Evolutionary conservation across 768 basidiomycete species (phyloP), one percentile per base, ranked within the genome.

Genomic region (Auriscalpium vulgare): DNA sequence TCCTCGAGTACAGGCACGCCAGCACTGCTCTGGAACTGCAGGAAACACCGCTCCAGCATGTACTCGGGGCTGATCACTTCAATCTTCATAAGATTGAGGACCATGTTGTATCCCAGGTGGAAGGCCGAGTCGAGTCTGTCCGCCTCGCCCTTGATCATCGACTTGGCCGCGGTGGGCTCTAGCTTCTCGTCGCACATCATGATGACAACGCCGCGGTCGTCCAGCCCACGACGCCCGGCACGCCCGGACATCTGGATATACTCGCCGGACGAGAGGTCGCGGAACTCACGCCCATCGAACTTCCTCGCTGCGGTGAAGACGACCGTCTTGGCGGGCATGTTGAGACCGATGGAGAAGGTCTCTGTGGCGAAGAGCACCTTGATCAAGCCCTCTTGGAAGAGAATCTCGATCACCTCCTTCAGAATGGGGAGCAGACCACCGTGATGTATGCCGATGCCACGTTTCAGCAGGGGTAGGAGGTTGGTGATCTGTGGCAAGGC

Each of bases 191-290:
- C 97, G 68, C 89, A 90, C 97, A 99, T 98, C 92, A 99, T 90
- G 64, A 99, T 97, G 51, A 99, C 97, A 50, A 98, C 92, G 53
- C 97, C 97, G n/a, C 97, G 84, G 59, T 98, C 95, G 69, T 99
- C 97, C 57, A 98, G 74, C 45, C 97, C 97, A 72, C 97, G 84
- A 64, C 97, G 87, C 60, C 97, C 97, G 2, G 97, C 97, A 55
- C 97, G 90, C 55, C 97, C 97, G 0, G 94, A 95, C 97, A 99
- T 99, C 67, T 99, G 97, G 64, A 98, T 97, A 69, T 99, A 99
- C 78, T 99, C 97, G 56, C 97, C 89, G 0, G 87, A 89, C 0
- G 92, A 92, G 37, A 99, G 76, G 67, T 91, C 91, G 29, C 97
- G 81, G 75, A 97, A 97, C 64, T 95, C 93, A 46, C 82, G 83